A percentile compares a stretch with the other conserved stretches of the same genome.
These are phyloP conservation scores for Nicotiana noctiflora DNA, from an alignment of 257 asterid species.

Conservation along the genomic window DNA sequence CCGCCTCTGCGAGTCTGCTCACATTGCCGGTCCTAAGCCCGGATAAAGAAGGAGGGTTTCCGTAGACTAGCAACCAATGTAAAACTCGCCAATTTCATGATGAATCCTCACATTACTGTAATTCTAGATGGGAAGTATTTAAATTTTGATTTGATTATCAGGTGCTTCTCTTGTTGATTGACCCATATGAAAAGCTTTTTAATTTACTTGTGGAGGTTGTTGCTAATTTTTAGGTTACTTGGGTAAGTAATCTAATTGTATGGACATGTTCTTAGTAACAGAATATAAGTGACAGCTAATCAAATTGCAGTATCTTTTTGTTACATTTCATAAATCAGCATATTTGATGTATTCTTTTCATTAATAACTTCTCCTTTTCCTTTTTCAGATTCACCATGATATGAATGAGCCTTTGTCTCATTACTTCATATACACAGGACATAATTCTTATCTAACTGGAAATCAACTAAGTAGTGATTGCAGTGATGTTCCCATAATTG, in stretches of 20 bases:
- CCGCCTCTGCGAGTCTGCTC: no score
- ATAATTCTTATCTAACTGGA: constrained; percentile 72
- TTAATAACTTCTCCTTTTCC: not conserved
- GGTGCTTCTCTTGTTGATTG: not conserved
- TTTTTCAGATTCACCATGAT: constrained; percentile 56
- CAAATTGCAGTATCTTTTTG: not conserved
- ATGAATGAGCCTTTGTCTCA: constrained; percentile 67
- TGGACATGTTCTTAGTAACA: not conserved
- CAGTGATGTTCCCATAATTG: constrained; percentile 53
- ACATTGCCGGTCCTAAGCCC: no score
- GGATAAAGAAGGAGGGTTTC: no score
- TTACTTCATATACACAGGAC: constrained; percentile 64
- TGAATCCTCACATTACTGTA: not conserved
- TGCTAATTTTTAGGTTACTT: not conserved
- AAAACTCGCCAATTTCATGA: no score
- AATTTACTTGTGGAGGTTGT: not conserved
- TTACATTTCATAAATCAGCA: not conserved
- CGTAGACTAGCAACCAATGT: no score
- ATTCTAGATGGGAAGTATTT: not conserved
- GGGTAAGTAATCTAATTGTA: not conserved
- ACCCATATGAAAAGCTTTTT: not conserved
- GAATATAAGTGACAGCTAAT: not conserved
- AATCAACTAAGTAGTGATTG: constrained; percentile 67
- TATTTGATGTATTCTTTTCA: not conserved
- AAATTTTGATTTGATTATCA: not conserved